Evolutionary conservation across 2,329 filamentous ascomycete species (phyloP), one percentile per base, ranked within the genome.

Genomic region (Teratosphaeria zuluensis): DNA sequence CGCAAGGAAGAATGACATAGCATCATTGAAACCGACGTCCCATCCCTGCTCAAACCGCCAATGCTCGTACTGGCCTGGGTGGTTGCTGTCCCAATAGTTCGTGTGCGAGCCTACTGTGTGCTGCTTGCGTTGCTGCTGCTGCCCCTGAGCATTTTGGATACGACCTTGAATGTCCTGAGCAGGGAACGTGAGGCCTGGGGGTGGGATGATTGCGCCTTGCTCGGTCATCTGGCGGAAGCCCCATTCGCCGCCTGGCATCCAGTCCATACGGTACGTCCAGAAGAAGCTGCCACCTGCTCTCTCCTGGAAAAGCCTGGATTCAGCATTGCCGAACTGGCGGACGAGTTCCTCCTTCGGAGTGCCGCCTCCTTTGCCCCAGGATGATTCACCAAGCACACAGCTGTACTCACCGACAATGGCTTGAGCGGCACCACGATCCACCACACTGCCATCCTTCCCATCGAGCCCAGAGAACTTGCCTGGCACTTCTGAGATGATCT

Each of bases 191-290:
- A 80, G 68, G 57, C 72, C 67, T 42, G 63, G 56, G 38, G 81
- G 75, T 1, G 76, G 63, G 0, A 67, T 64, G 57, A 82, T 74
- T 35, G 76, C 74, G 2, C 72, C 69, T 24, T 74, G 75, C 24
- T 79, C 76, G 8, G 74, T 76, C 70, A 82, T 80, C 42, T 79
- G 75, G 21, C 76, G 75, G 70, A 84, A 84, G 0, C 81, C 81
- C 82, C 82, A 84, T 68, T 82, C 81, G 12, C 81, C 81, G 12
- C 81, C 82, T n/a, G 78, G 76, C 76, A 82, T 81, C 81, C 81
- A 84, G 62, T 82, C 76, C 81, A 84, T 84, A 57, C 81, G 81
- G 65, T 75, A 80, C 0, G 82, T 84, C 82, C 82, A 84, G 71
- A 84, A 85, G 65, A 78, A 83, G 33, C 74, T 75, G 1, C 82